Evolutionary conservation across 805 yeast species (phyloP).

Genomic region (Wickerhamomyces sydowiorum): DNA sequence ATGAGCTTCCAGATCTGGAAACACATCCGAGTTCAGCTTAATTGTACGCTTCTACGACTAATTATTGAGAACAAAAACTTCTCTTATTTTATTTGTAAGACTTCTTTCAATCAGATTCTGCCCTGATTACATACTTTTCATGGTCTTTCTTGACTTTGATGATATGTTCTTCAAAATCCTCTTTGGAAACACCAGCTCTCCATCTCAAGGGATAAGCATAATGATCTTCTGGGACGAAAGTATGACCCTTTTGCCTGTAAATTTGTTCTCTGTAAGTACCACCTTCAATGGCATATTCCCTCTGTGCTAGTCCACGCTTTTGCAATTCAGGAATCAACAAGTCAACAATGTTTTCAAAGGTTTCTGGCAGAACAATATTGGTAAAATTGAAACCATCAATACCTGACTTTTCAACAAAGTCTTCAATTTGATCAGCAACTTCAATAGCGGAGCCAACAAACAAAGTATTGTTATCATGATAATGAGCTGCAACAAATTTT

Average conservation of each 20-base stretch:
- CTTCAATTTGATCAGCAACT: slow-evolving; percentile 34
- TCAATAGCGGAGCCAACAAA: slow-evolving; percentile 28
- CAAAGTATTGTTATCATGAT: not conserved
- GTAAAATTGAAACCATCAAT: slow-evolving; percentile 40
- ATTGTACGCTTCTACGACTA: too few relatives aligned
- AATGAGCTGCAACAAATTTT: not conserved
- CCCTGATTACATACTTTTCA: not conserved
- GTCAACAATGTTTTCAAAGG: slow-evolving; percentile 33
- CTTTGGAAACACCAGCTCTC: not conserved
- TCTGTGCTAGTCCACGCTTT: slow-evolving; percentile 24
- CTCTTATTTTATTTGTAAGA: too few relatives aligned
- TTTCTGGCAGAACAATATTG: slow-evolving; percentile 31
- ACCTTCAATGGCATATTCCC: not conserved
- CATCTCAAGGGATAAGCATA: not conserved
- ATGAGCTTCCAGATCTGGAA: too few relatives aligned
- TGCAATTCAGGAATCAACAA: slow-evolving; percentile 30
- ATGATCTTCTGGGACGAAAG: not conserved
- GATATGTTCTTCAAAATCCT: not conserved
- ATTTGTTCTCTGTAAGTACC: not conserved
- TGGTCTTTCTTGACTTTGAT: not conserved
- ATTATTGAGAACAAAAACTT: too few relatives aligned
- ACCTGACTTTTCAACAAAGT: slow-evolving; percentile 33
- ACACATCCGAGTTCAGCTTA: too few relatives aligned
- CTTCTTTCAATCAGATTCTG: too few relatives aligned
- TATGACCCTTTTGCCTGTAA: not conserved